Percentiles rank a stretch among this genome's conserved stretches.
phyloP scores from a whole-genome alignment of 2,329 filamentous ascomycete genomes.

The Sarocladium oryzae region DNA sequence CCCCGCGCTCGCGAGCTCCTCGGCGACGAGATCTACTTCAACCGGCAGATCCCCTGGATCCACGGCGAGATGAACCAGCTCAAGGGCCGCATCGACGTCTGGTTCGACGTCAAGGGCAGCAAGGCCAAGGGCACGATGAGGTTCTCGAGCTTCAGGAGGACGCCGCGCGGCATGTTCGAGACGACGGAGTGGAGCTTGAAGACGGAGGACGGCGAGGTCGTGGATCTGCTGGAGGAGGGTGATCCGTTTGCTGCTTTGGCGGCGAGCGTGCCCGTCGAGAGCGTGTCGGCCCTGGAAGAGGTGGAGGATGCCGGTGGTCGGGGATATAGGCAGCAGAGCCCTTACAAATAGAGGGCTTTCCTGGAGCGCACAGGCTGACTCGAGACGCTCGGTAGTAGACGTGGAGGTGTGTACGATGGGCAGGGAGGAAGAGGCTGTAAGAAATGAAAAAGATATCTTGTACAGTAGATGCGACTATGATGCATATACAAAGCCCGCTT shows the following conservation, averaged over 20 bases:
- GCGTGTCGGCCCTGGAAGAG: conserved; percentile 17
- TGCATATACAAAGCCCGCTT: conserved; percentile 10
- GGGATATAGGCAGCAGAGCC: conserved; percentile 45
- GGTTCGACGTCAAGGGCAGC: conserved; percentile 79
- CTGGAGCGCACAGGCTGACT: no score
- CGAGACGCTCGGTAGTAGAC: no score
- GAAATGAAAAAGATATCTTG: conserved; percentile 2
- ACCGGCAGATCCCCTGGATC: conserved; percentile 75
- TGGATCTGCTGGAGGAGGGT: conserved; percentile 68
- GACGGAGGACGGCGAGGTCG: conserved; percentile 48
- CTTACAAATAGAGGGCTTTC: conserved; percentile 11
- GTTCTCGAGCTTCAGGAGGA: conserved; percentile 69
- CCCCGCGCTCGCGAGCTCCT: conserved; percentile 66
- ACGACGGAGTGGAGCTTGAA: conserved; percentile 87
- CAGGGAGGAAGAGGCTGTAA: not conserved
- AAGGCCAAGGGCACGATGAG: conserved; percentile 65
- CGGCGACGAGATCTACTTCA: conserved; percentile 83
- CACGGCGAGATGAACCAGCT: conserved; percentile 86
- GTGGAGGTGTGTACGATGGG: not conserved
- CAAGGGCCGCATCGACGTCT: conserved; percentile 82
- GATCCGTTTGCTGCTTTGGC: conserved; percentile 61
- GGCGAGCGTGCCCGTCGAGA: conserved; percentile 26
- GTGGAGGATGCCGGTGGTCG: conserved; percentile 30
- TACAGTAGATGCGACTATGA: conserved; percentile 11
- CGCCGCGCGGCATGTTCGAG: conserved; percentile 61